Percentiles rank a stretch among this genome's conserved stretches.
phyloP scores from a whole-genome alignment of 148 eudicot species.

The Agrostemma githago region DNA sequence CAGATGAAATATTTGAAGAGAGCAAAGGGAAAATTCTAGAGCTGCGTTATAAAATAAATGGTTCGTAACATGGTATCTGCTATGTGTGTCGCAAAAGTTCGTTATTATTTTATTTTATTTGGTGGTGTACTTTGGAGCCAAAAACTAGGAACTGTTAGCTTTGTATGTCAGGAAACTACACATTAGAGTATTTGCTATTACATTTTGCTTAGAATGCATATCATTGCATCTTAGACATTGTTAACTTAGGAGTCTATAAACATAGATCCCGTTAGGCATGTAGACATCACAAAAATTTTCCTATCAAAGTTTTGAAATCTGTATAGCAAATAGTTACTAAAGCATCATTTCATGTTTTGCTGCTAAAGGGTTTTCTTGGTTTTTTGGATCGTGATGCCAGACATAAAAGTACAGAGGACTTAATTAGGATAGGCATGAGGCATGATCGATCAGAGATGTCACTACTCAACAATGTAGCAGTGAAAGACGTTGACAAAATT shows the following conservation, averaged over 20 bases:
- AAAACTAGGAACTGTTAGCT: not conserved
- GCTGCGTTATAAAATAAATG: slow-evolving; percentile 80
- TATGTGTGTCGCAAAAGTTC: not conserved
- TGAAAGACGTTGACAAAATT: too few species aligned
- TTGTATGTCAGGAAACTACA: not conserved
- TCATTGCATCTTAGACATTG: not conserved
- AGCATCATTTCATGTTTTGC: too few species aligned
- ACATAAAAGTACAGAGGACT: too few species aligned
- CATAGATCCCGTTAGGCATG: too few species aligned
- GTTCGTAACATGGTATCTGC: slow-evolving; percentile 23
- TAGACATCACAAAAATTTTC: too few species aligned
- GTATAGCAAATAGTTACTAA: too few species aligned
- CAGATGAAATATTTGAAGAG: slow-evolving; percentile 65
- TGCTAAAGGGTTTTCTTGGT: too few species aligned
- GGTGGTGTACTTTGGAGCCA: not conserved
- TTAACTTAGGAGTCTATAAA: not conserved
- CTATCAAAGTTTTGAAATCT: too few species aligned
- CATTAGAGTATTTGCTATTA: not conserved
- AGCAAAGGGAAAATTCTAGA: slow-evolving; percentile 57
- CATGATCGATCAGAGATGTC: too few species aligned
- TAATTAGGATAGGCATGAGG: too few species aligned
- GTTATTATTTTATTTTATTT: not conserved
- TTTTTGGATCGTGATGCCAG: too few species aligned
- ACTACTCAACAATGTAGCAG: too few species aligned
- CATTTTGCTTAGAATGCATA: not conserved